Base-by-base conservation (phyloP, 371 early-diverging fungal genomes). In the Mortierella sp. region DNA sequence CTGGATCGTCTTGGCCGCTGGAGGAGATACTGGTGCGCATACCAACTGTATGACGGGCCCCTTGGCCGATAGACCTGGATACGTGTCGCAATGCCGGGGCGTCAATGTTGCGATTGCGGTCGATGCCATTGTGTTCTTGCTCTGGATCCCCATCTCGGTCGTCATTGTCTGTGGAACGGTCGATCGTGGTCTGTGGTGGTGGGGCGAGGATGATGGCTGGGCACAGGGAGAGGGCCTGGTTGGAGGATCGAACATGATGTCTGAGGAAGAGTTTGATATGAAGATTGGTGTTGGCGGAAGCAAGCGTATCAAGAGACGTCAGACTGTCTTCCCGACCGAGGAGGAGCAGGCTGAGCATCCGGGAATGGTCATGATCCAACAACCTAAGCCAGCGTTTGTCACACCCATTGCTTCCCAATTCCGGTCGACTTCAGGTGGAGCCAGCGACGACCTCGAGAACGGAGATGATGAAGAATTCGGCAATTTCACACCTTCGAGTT, bases 151-250 rank as follows among this genome's bases (percentile, higher is more conserved):
- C 14, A 84, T 84, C 74, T 72, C 85, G 27, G 63, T 84, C 11
- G 85, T 84, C 54, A 84, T 84, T 76, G 81, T 84, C 75, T 84
- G 85, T 58, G 85, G 85, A 10, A 84, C 85, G 8, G 68, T 84
- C 54, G 85, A 84, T 18, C 85, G 85, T 74, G 85, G 85, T 27
- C 48, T 84, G 63, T 84, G 85, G 85, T 84, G 85, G 85, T 84
- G 85, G 85, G 85, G 85, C 10, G 85, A 84, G 55, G 85, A 84
- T 38, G 85, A 84, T 16, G 83, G 83, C 48, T 78, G 81, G 74
- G 81, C 79, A 4, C 79, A 81, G 14, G 74, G 49, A 2, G 76
- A 78, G 35, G 46, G 76, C 46, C 75, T 76, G 35, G 74, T 76
- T n/a, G 74, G 76, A 44, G 85, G 85, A 32, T 75, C 85, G 8